Conservation (phyloP, 2,329 filamentous ascomycete genomes). For the Emmonsiellopsis sp. region DNA sequence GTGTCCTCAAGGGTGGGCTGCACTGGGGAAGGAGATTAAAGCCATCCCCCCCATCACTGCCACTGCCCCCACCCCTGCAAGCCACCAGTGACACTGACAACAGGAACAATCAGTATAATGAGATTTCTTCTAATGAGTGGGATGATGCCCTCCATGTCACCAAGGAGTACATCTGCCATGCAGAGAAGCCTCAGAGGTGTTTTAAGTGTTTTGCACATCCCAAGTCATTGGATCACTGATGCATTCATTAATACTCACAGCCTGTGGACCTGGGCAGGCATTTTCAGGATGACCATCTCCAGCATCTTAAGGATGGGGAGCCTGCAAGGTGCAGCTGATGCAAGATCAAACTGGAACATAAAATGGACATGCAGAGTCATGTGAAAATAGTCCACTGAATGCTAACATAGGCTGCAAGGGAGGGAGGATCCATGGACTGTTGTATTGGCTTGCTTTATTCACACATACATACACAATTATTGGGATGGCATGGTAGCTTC, state of each 20-base stretch:
- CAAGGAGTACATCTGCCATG: not conserved
- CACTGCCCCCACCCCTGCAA: not conserved
- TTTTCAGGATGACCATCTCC: slow-evolving; percentile 4
- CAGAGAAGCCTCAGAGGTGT: not conserved
- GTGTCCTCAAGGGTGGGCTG: slow-evolving; percentile 13
- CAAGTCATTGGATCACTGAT: not conserved
- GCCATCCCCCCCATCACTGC: not conserved
- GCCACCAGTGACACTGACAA: not conserved
- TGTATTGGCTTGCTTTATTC: no score
- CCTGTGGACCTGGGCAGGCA: not conserved
- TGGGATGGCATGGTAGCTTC: no score
- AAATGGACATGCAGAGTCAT: not conserved
- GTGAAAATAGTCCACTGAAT: not conserved
- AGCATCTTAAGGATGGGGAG: not conserved
- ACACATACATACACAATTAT: no score
- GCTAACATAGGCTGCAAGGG: not conserved
- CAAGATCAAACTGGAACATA: slow-evolving; percentile 3
- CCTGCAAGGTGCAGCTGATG: not conserved
- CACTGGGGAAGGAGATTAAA: not conserved
- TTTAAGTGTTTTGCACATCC: not conserved
- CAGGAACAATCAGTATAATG: not conserved
- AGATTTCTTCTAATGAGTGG: not conserved
- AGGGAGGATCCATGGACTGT: not conserved
- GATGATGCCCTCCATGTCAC: not conserved
- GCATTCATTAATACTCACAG: not conserved